Conservation (phyloP, 2,329 filamentous ascomycete genomes). For the Mariannaea elegans region DNA sequence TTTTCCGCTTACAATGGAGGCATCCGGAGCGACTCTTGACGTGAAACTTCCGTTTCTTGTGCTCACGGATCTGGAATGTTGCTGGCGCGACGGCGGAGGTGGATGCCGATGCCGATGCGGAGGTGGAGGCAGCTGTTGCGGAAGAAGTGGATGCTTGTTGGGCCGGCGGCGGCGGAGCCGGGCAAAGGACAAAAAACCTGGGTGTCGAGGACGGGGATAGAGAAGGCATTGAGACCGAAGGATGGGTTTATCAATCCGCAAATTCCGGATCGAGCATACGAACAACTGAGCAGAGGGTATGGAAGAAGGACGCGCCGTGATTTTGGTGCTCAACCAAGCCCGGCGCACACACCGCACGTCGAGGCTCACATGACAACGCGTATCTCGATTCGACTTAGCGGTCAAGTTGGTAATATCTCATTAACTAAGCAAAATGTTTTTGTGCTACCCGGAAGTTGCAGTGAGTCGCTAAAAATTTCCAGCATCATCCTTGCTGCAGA, state of each 20-base stretch:
- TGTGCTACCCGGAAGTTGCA: too few species aligned
- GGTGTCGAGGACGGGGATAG: neutral
- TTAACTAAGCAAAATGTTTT: too few species aligned
- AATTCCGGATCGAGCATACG: neutral
- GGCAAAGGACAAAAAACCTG: neutral
- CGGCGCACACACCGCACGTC: too few species aligned
- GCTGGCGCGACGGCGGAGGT: neutral
- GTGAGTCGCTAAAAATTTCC: too few species aligned
- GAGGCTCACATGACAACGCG: too few species aligned
- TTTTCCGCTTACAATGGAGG: neutral
- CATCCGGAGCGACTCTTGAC: neutral
- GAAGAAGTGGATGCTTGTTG: too few species aligned
- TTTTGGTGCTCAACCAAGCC: too few species aligned
- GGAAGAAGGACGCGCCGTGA: too few species aligned
- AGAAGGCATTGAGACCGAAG: neutral
- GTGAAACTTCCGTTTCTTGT: slow-evolving; percentile 3
- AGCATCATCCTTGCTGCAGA: too few species aligned
- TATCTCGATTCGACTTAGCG: too few species aligned
- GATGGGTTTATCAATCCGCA: neutral
- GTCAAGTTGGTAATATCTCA: too few species aligned
- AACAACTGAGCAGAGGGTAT: too few species aligned
- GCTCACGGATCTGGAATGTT: neutral
- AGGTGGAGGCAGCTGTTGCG: neutral
- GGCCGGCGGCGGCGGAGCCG: neutral
- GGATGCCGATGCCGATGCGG: neutral